These are phyloP conservation scores for Daedaleopsis nitida DNA, from an alignment of 768 basidiomycete genomes.

Conservation along the genomic window DNA sequence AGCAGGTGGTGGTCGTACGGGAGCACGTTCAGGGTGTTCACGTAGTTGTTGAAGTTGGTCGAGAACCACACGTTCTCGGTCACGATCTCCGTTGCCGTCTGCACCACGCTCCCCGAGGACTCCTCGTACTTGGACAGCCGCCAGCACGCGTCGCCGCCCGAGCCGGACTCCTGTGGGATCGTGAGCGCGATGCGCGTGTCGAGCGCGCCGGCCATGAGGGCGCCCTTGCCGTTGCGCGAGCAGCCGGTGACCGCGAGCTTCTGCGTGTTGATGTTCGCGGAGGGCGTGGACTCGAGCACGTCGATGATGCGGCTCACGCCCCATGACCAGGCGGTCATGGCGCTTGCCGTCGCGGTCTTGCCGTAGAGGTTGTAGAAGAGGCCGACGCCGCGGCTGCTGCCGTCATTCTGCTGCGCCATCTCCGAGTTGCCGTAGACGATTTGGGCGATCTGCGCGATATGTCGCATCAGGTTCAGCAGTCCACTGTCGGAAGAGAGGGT, in stretches of 20 bases:
- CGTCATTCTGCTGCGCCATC: slow-evolving; percentile 51
- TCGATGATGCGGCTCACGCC: slow-evolving; percentile 62
- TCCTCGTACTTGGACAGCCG: slow-evolving; percentile 54
- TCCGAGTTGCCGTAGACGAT: slow-evolving; percentile 56
- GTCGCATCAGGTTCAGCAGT: slow-evolving; percentile 32
- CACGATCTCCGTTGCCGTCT: slow-evolving; percentile 61
- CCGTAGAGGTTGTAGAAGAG: slow-evolving; percentile 63
- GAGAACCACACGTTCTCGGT: slow-evolving; percentile 67
- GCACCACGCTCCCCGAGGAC: slow-evolving; percentile 44
- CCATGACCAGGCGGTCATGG: slow-evolving; percentile 67
- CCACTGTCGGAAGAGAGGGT: not conserved
- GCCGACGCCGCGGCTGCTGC: slow-evolving; percentile 51
- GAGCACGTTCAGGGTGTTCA: slow-evolving; percentile 45
- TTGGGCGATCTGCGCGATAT: slow-evolving; percentile 33
- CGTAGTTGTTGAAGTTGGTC: slow-evolving; percentile 48
- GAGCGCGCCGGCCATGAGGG: slow-evolving; percentile 59
- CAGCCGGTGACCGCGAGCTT: slow-evolving; percentile 60
- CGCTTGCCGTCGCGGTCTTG: slow-evolving; percentile 44
- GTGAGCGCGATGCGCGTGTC: slow-evolving; percentile 60
- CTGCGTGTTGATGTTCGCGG: slow-evolving; percentile 47
- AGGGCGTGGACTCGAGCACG: slow-evolving; percentile 52
- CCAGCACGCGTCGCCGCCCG: slow-evolving; percentile 63
- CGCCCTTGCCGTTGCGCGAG: slow-evolving; percentile 63
- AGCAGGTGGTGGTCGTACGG: slow-evolving; percentile 64
- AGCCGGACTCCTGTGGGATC: slow-evolving; percentile 64